Evolutionary conservation across 2,329 filamentous ascomycete genomes (phyloP).

Genomic region (Penicillium corylophilum): DNA sequence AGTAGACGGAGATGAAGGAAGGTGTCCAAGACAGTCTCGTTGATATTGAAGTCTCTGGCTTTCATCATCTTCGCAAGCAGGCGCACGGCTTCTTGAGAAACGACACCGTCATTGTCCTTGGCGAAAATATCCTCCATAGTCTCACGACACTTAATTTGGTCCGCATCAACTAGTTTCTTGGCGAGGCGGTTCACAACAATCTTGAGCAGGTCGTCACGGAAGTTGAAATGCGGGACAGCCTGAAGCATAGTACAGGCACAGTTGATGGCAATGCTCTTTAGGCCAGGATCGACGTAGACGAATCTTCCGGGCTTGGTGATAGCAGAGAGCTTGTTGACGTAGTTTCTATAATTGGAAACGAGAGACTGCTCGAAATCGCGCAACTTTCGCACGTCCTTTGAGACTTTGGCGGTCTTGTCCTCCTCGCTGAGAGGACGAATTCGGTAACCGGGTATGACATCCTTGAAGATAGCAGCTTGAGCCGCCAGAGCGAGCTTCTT

Average conservation of each 20-base stretch:
- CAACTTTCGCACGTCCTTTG: slow-evolving; percentile 83
- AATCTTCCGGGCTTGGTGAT: slow-evolving; percentile 60
- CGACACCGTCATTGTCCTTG: slow-evolving; percentile 85
- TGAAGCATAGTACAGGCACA: slow-evolving; percentile 81
- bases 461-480: slow-evolving; percentile 88
- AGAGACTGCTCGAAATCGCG: slow-evolving; percentile 85
- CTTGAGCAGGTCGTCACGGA: slow-evolving; percentile 80
- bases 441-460: slow-evolving; percentile 92
- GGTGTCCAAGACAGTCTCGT: slow-evolving; percentile 84
- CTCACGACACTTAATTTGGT: slow-evolving; percentile 74
- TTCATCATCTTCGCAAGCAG: slow-evolving; percentile 95
- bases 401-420: slow-evolving; percentile 73
- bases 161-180: slow-evolving; percentile 66
- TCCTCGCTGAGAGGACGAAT: slow-evolving; percentile 81
- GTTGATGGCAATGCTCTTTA: slow-evolving; percentile 75
- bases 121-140: slow-evolving; percentile 79
- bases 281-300: slow-evolving; percentile 33
- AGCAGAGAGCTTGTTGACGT: slow-evolving; percentile 71
- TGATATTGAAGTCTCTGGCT: slow-evolving; percentile 73
- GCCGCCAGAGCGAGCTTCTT: slow-evolving; percentile 84
- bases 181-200: slow-evolving; percentile 84
- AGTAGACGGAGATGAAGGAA: slow-evolving; percentile 88
- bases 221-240: slow-evolving; percentile 95
- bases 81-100: slow-evolving; percentile 81
- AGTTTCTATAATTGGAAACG: slow-evolving; percentile 78